These are phyloP conservation scores for Chytridium lagenaria DNA, from an alignment of 371 early-diverging fungal genomes.

Conservation along the genomic window DNA sequence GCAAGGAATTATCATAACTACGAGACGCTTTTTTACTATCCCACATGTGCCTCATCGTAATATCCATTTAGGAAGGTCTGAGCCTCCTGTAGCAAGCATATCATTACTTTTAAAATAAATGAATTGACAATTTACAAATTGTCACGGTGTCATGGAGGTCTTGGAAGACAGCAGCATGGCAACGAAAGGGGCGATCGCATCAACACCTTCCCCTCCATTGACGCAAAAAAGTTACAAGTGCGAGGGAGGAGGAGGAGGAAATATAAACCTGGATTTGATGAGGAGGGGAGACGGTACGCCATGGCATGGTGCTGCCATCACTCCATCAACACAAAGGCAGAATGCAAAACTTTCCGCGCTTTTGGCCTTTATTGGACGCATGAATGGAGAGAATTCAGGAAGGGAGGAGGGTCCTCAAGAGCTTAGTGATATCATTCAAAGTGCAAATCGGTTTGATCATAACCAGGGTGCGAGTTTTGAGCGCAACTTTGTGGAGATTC, in stretches of 20 bases:
- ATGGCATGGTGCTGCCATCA: constrained; percentile 33
- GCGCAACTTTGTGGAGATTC: constrained; percentile 46
- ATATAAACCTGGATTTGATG: neutral
- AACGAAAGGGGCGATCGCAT: constrained; percentile 1
- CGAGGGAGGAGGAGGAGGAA: constrained; percentile 5
- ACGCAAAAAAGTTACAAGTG: neutral
- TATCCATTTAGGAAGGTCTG: too few relatives aligned
- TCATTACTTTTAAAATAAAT: too few relatives aligned
- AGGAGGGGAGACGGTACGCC: constrained; percentile 8
- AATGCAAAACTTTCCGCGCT: constrained; percentile 38
- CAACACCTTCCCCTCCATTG: constrained; percentile 8
- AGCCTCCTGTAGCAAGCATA: too few relatives aligned
- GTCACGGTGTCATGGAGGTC: too few relatives aligned
- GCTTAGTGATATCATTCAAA: constrained; percentile 3
- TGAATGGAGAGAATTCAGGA: constrained; percentile 22
- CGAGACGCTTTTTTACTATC: too few relatives aligned
- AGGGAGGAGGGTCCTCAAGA: constrained; percentile 17
- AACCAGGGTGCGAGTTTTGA: constrained; percentile 39
- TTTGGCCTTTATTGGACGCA: constrained; percentile 33
- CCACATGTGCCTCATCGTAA: too few relatives aligned
- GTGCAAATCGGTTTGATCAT: constrained; percentile 17
- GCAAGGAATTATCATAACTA: too few relatives aligned
- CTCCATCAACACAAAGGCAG: constrained; percentile 37
- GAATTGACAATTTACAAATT: too few relatives aligned
- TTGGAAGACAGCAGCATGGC: too few relatives aligned